These are phyloP conservation scores for Beauveria caledonica DNA, from an alignment of 2,329 filamentous ascomycete genomes.

Conservation along the genomic window DNA sequence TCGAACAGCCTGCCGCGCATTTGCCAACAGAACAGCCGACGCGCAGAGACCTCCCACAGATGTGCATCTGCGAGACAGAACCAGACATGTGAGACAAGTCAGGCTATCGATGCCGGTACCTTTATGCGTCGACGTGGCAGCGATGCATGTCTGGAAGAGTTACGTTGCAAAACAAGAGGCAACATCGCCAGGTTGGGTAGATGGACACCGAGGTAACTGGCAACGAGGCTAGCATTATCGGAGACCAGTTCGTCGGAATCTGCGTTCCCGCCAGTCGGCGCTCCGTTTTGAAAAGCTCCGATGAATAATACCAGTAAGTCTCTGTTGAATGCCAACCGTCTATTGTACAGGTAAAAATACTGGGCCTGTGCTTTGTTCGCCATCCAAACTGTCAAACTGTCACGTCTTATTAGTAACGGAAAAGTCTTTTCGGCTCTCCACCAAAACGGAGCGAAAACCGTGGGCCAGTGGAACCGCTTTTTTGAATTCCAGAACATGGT, in stretches of 20 bases:
- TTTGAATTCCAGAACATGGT: conserved; percentile 8
- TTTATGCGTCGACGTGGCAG: background rate
- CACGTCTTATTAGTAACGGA: background rate
- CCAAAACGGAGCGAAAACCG: conserved; percentile 3
- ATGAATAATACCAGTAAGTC: background rate
- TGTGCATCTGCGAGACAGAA: background rate
- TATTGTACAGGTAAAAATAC: background rate
- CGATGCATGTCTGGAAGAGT: background rate
- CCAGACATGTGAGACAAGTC: background rate
- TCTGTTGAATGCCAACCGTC: background rate
- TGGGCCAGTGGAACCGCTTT: conserved; percentile 5
- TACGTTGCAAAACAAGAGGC: background rate
- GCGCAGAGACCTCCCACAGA: background rate
- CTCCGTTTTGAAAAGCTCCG: conserved; percentile 2
- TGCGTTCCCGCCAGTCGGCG: background rate
- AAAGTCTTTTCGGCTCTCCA: conserved; percentile 7
- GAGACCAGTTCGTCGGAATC: background rate
- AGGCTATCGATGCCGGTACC: background rate
- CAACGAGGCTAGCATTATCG: background rate
- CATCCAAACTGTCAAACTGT: background rate
- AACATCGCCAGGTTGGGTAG: background rate
- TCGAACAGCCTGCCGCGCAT: too few species aligned
- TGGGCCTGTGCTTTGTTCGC: background rate
- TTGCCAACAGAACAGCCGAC: background rate
- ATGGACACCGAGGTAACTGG: background rate